Base-by-base conservation (phyloP, 2,329 filamentous ascomycete species). In the Aspergillaceae sp. region DNA sequence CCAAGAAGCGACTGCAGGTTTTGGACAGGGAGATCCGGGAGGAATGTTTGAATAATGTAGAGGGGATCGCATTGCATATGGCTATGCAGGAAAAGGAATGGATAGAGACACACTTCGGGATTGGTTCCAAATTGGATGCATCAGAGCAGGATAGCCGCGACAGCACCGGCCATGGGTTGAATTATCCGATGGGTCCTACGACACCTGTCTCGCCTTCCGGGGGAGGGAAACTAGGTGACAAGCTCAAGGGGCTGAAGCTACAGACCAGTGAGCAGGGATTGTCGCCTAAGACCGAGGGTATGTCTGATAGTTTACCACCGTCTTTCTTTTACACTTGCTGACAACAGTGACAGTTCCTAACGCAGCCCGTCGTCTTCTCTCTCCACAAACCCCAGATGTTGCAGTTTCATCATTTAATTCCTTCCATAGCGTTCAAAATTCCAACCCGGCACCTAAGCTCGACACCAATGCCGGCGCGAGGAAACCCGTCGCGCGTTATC, bases 1-100 rank as follows among this genome's bases (percentile, higher is more conserved):
- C 87, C 11, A 89, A 89, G 72, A 84, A 86, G 64, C 76, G 89
- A 37, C 70, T 95, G 26, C 79, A 81, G 30, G 82, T 86, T 51
- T 71, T 95, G 41, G 80, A 88, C 43, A 75, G 75, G 48, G 89
- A 95, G 71, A 91, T 94, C 55, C 79, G 78, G 7, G 71, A 73
- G 5, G 89, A 94, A 70, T 77, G 84, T 60, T 77, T 76, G 55
- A 72, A 75, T 51, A 94, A 94, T 60, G 76, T 78, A 8, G 89
- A 95, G 68, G 86, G 89, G 19, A 79, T 95, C 11, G 89, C 86
- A 1, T 70, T 94, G 46, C 81, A 87, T 61, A 94, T 94, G 84
- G 87, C 84, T 0, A 64, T 87, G 41, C 80, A 87, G 48, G 89
- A 95, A 66, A 86, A 83, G 61, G 78, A 86, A 55, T 94, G 88